These are phyloP conservation scores for Linnemannia zychae DNA, from an alignment of 192 early-diverging fungal genomes.

Conservation along the genomic window DNA sequence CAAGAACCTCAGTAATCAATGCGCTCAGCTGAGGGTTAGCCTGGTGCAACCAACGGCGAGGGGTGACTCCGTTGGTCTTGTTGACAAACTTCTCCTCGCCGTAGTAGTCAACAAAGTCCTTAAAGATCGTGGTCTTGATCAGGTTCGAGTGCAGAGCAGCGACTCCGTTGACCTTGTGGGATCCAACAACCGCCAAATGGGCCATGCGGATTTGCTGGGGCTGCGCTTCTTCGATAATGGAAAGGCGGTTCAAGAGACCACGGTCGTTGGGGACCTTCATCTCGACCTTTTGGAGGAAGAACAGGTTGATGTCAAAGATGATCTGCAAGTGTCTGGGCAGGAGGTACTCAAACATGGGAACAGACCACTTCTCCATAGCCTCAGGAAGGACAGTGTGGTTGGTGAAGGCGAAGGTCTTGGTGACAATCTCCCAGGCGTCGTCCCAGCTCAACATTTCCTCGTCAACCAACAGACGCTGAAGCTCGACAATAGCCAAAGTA, in stretches of 20 bases:
- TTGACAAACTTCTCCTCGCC: conserved; percentile 93
- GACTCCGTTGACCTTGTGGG: conserved; percentile 97
- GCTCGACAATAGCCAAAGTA: conserved; percentile 92
- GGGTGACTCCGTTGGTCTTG: conserved; percentile 98
- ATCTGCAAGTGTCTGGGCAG: conserved; percentile 98
- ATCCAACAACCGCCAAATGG: conserved; percentile 92
- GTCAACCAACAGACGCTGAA: conserved; percentile 94
- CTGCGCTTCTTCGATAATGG: conserved; percentile 93
- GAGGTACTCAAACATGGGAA: conserved; percentile 92
- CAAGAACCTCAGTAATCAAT: conserved; percentile 87
- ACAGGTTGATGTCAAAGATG: conserved; percentile 99
- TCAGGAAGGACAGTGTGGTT: conserved; percentile 99
- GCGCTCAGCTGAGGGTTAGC: conserved; percentile 89
- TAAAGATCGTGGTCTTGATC: conserved; percentile 87
- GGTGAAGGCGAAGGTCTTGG: conserved; percentile 95
- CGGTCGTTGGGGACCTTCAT: conserved; percentile 88
- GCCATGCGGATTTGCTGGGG: conserved; percentile 99
- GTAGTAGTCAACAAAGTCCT: conserved; percentile 92
- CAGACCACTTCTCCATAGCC: conserved; percentile 98
- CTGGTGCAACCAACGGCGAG: conserved; percentile 97
- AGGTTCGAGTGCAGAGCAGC: conserved; percentile 89
- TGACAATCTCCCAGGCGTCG: conserved; percentile 93
- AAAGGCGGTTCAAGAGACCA: conserved; percentile 85
- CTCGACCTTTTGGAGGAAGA: conserved; percentile 97
- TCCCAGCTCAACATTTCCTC: conserved; percentile 93